These are phyloP conservation scores for Cladosporium sp. DNA, from an alignment of 2,329 filamentous ascomycete genomes.

Conservation along the genomic window DNA sequence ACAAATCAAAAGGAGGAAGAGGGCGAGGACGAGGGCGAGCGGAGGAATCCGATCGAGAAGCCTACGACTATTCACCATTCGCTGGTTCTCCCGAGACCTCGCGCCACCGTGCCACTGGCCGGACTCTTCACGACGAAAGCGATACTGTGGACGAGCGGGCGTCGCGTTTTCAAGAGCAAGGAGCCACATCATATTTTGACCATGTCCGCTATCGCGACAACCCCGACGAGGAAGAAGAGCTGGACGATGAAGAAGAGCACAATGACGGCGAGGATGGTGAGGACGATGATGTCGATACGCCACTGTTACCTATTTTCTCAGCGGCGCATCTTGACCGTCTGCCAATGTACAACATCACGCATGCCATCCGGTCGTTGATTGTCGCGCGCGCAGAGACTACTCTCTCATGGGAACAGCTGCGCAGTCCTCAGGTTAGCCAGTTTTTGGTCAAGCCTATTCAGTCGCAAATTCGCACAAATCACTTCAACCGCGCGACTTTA, in stretches of 20 bases:
- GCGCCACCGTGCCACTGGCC: slow-evolving; percentile 22
- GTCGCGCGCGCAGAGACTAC: slow-evolving; percentile 85
- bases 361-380: slow-evolving; percentile 81
- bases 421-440: slow-evolving; percentile 92
- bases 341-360: slow-evolving; percentile 85
- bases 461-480: slow-evolving; percentile 74
- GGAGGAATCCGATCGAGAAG: slow-evolving; percentile 6
- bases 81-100: slow-evolving; percentile 23
- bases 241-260: slow-evolving; percentile 31
- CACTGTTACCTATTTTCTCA: slow-evolving; percentile 73
- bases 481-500: slow-evolving; percentile 80
- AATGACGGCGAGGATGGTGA: slow-evolving; percentile 40
- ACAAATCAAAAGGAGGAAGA: slow-evolving; percentile 4
- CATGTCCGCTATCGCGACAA: slow-evolving; percentile 11
- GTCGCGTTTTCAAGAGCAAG: not conserved
- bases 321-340: slow-evolving; percentile 74
- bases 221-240: slow-evolving; percentile 34
- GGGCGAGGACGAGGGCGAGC: not conserved
- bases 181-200: slow-evolving; percentile 18
- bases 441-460: slow-evolving; percentile 95
- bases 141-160: slow-evolving; percentile 14
- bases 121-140: slow-evolving; percentile 14
- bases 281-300: slow-evolving; percentile 44
- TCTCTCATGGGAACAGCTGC: slow-evolving; percentile 87
- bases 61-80: slow-evolving; percentile 16